Base-by-base conservation (phyloP, 106 monocot genomes). In the Dendrobium chrysotoxum region DNA sequence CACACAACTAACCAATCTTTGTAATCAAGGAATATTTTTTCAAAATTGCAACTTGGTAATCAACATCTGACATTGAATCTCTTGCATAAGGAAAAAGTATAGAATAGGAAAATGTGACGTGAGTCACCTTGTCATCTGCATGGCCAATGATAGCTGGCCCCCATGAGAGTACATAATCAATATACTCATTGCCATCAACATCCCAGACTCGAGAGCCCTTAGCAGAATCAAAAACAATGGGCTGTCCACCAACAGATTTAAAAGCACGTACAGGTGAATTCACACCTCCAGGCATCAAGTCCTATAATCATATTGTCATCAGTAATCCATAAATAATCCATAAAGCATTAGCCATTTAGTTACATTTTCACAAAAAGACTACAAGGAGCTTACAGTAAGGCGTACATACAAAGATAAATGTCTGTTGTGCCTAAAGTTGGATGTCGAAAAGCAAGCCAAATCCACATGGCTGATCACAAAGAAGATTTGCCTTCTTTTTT, bases 81-180 rank as follows among this genome's bases (percentile, higher is more conserved):
- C 35, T 35, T 35, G 35, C 6, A 70, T 0, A 4, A 45, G 10
- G 23, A 80, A 12, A 67, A 13, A 54, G 40, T 41, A 77, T 0
- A 7, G 38, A 44, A 53, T 5, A 79, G 64, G 54, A 12, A 61
- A 6, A 83, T 5, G 58, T 20, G 81, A 57, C 40, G 13, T 0
- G 23, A 15, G 57, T 40, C 25, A 96, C 96, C 96, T 88, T 88
- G 73, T 96, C 96, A 86, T 96, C 96, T 7, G 96, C 90, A 89
- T 96, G 96, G 15, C 96, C 96, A 80, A 96, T 93, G 65, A 96
- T 96, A 44, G 96, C 96, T 66, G 96, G 96, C 28, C 96, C 96
- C 96, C 96, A 96, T 70, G 96, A 96, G 75, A 93, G 93, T 79
- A 96, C 93, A 86, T 96, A 96, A 58, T 96, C 96, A 42, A 96